Percentiles rank a stretch among this genome's conserved stretches.
These are phyloP conservation scores for Rhododendron molle DNA, from an alignment of 148 eudicot species.

Conservation along the genomic window DNA sequence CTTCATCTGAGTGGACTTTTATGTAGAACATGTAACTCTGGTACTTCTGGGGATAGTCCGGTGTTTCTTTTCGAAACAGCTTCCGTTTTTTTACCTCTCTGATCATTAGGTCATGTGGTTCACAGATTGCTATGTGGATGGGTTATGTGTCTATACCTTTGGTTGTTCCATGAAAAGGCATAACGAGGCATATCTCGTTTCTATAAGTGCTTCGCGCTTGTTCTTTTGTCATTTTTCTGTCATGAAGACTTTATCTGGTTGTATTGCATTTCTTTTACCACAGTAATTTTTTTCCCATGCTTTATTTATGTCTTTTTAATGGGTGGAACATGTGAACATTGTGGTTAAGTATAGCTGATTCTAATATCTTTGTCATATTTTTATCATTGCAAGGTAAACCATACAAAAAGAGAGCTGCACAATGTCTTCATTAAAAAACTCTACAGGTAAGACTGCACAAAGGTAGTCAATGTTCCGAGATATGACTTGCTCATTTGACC, in stretches of 20 bases:
- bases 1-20: background rate
- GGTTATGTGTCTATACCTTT: background rate
- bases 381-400: slow-evolving; percentile 66
- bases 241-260: background rate
- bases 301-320: background rate
- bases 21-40: background rate
- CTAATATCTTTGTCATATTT: background rate
- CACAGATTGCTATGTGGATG: background rate
- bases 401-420: slow-evolving; percentile 91
- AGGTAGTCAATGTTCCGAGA: background rate
- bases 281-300: background rate
- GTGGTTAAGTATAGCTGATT: background rate
- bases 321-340: background rate
- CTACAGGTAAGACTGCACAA: slow-evolving; percentile 54
- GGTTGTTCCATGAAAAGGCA: background rate
- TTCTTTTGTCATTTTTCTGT: background rate
- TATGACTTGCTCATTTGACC: background rate
- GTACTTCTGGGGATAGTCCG: background rate
- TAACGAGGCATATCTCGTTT: background rate
- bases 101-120: background rate
- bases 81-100: background rate
- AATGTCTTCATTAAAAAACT: slow-evolving; percentile 84
- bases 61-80: background rate
- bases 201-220: background rate
- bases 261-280: background rate